Conservation (phyloP, 2,329 filamentous ascomycete species). For the Neofusicoccum sp. region DNA sequence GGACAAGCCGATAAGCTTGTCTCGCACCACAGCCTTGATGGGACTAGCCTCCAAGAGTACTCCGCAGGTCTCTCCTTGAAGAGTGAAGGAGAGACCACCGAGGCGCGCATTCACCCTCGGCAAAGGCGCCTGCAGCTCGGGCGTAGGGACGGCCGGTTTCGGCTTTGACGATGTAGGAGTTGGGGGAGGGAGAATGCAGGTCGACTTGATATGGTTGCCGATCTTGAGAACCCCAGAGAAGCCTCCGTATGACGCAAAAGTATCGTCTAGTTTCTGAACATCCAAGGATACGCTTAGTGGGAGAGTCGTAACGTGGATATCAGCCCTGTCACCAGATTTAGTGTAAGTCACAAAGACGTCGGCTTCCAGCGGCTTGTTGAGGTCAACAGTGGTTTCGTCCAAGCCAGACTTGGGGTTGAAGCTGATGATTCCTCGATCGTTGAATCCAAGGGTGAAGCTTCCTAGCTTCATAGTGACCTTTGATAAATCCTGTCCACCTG, state of each 20-base stretch:
- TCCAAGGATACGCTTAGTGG: conserved; percentile 78
- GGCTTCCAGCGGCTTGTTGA: conserved; percentile 34
- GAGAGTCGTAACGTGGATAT: conserved; percentile 55
- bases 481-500: neutral
- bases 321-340: conserved; percentile 27
- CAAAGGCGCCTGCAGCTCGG: conserved; percentile 24
- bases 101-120: conserved; percentile 76
- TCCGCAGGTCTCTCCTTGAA: conserved; percentile 78
- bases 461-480: neutral
- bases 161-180: conserved; percentile 31
- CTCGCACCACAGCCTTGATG: conserved; percentile 77
- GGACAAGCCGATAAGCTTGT: conserved; percentile 70
- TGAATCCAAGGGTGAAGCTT: conserved; percentile 52
- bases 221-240: conserved; percentile 89
- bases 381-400: conserved; percentile 43
- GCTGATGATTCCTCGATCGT: conserved; percentile 53
- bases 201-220: conserved; percentile 79
- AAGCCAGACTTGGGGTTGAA: conserved; percentile 54
- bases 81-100: conserved; percentile 72
- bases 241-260: conserved; percentile 85
- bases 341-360: conserved; percentile 37
- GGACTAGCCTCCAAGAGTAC: conserved; percentile 76
- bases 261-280: conserved; percentile 79
- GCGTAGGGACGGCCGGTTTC: conserved; percentile 23
- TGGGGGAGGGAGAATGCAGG: conserved; percentile 54